Evolutionary conservation across 352 stramenopile genomes (phyloP).

Genomic region (Phytophthora colocasiae): DNA sequence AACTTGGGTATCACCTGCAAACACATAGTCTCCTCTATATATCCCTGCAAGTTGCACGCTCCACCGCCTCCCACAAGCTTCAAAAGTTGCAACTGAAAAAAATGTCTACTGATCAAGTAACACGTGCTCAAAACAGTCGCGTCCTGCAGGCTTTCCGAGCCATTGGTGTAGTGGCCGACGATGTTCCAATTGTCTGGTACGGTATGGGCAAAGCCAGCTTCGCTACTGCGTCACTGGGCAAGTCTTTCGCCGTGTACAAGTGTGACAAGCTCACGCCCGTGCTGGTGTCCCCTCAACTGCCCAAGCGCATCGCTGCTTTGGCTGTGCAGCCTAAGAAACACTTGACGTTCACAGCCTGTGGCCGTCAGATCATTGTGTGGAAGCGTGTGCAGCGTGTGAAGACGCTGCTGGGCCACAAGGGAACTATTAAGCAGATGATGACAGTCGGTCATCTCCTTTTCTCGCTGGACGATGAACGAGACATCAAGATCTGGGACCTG

Average conservation of each 20-base stretch:
- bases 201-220: conserved; percentile 90
- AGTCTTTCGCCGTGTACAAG: conserved; percentile 93
- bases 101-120: conserved; percentile 46
- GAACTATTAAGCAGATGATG: conserved; percentile 56
- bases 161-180: conserved; percentile 89
- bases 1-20: conserved; percentile 5
- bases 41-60: conserved; percentile 14
- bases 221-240: conserved; percentile 87
- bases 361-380: conserved; percentile 77
- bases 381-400: conserved; percentile 64
- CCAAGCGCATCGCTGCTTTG: conserved; percentile 79
- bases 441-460: conserved; percentile 73
- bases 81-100: conserved; percentile 9
- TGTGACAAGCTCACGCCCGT: conserved; percentile 89
- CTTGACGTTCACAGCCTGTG: conserved; percentile 80
- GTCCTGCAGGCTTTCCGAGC: conserved; percentile 91
- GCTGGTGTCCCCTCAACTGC: conserved; percentile 81
- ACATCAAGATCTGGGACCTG: conserved; percentile 70
- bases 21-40: conserved; percentile 6
- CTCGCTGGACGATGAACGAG: conserved; percentile 69
- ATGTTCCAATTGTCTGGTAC: conserved; percentile 89
- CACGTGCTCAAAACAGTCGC: conserved; percentile 70
- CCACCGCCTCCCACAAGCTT: neutral
- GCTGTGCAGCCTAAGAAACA: conserved; percentile 72
- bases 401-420: conserved; percentile 68